Evolutionary conservation across 202 grass and related monocot species (phyloP).

Genomic region (Panicum virgatum): DNA sequence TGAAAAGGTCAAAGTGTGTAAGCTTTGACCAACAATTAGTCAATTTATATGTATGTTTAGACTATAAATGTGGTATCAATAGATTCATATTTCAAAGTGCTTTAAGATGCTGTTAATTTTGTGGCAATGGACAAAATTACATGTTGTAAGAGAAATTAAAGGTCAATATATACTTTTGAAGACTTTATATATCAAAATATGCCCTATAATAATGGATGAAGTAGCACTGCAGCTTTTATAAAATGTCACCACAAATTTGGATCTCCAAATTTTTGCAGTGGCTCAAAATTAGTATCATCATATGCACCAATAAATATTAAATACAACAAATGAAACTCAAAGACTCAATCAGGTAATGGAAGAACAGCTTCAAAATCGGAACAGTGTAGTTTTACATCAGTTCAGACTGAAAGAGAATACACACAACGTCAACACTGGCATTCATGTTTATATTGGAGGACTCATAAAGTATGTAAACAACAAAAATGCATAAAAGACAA

Average conservation of each 20-base stretch:
- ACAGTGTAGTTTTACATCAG: background rate
- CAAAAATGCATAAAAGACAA: background rate
- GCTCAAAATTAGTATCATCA: conserved; percentile 8
- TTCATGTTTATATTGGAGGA: conserved; percentile 34
- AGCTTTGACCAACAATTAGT: background rate
- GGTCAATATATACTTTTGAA: background rate
- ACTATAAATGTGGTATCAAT: background rate
- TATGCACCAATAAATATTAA: conserved; percentile 10
- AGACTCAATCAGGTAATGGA: conserved; percentile 11
- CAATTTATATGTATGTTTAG: background rate
- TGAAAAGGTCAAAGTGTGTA: background rate
- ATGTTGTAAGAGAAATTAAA: background rate
- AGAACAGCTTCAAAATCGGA: background rate
- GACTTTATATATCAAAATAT: background rate
- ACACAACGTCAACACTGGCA: background rate
- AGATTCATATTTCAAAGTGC: background rate
- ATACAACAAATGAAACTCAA: background rate
- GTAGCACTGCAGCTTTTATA: background rate
- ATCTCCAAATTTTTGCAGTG: background rate
- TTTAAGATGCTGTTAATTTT: background rate
- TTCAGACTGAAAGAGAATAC: conserved; percentile 12
- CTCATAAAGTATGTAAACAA: conserved; percentile 1
- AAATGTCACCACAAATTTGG: conserved; percentile 4
- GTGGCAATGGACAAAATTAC: background rate
- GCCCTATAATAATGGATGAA: background rate